Conservation (phyloP, 441 rosid genomes). For the Corymbia citriodora region DNA sequence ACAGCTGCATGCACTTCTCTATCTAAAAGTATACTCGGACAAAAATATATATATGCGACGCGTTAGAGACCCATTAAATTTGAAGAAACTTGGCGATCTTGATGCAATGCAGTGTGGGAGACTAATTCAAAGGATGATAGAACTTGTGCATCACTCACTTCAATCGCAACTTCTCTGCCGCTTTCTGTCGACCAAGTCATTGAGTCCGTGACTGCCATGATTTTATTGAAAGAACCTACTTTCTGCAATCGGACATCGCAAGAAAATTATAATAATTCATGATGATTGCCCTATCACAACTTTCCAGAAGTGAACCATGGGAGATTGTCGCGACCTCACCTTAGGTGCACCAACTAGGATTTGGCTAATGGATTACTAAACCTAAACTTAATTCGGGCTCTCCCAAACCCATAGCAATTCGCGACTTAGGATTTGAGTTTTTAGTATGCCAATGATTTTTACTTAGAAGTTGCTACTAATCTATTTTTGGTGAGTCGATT, state of each 20-base stretch:
- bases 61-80: not conserved
- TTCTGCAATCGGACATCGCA: not conserved
- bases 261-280: not conserved
- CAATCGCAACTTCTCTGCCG: not conserved
- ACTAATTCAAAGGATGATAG: not conserved
- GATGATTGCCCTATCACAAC: not conserved
- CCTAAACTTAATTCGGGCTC: no score
- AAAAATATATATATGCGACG: not conserved
- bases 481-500: no score
- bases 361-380: no score
- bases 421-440: no score
- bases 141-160: not conserved
- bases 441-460: no score
- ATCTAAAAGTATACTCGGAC: not conserved
- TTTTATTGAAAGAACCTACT: not conserved
- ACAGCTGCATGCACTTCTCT: constrained; percentile 3
- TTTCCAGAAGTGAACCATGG: accelerated
- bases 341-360: no score
- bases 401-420: no score
- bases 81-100: not conserved
- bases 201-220: not conserved
- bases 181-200: not conserved
- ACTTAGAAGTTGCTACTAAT: no score
- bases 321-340: no score
- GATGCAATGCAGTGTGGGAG: not conserved